These are phyloP conservation scores for Termitomyces sp. DNA, from an alignment of 1,284 basidiomycete genomes.

Conservation along the genomic window DNA sequence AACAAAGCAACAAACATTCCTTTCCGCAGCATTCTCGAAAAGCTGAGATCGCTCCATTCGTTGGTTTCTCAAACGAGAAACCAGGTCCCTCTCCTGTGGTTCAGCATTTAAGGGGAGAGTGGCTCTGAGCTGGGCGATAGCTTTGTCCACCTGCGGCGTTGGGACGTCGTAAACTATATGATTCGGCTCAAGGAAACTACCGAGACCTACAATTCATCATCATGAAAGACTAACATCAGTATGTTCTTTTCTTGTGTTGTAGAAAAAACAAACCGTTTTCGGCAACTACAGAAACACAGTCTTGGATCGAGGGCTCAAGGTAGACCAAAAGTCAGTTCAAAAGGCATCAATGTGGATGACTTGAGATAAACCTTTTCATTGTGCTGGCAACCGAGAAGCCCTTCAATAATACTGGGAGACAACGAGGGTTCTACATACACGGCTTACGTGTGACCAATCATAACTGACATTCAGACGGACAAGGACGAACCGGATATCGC, in stretches of 20 bases:
- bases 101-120: slow-evolving; percentile 25
- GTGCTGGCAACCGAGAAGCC: slow-evolving; percentile 58
- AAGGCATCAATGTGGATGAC: background rate
- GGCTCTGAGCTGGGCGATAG: slow-evolving; percentile 32
- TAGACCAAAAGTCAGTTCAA: slow-evolving; percentile 2
- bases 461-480: background rate
- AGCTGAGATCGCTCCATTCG: slow-evolving; percentile 39
- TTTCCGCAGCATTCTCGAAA: slow-evolving; percentile 36
- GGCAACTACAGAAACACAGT: slow-evolving; percentile 52
- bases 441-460: background rate
- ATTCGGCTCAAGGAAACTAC: slow-evolving; percentile 56
- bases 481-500: slow-evolving; percentile 46
- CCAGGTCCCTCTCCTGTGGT: slow-evolving; percentile 33
- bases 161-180: slow-evolving; percentile 50
- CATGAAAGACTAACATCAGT: slow-evolving; percentile 5
- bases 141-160: slow-evolving; percentile 35
- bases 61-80: slow-evolving; percentile 38
- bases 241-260: background rate
- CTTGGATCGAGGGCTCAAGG: slow-evolving; percentile 61
- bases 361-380: slow-evolving; percentile 53
- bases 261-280: slow-evolving; percentile 48
- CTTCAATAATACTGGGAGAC: slow-evolving; percentile 42
- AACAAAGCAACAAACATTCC: slow-evolving; percentile 34
- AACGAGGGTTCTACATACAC: slow-evolving; percentile 40
- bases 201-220: slow-evolving; percentile 39